Evolutionary conservation across 2,329 filamentous ascomycete species (phyloP).

Genomic region (Amauroascus niger): DNA sequence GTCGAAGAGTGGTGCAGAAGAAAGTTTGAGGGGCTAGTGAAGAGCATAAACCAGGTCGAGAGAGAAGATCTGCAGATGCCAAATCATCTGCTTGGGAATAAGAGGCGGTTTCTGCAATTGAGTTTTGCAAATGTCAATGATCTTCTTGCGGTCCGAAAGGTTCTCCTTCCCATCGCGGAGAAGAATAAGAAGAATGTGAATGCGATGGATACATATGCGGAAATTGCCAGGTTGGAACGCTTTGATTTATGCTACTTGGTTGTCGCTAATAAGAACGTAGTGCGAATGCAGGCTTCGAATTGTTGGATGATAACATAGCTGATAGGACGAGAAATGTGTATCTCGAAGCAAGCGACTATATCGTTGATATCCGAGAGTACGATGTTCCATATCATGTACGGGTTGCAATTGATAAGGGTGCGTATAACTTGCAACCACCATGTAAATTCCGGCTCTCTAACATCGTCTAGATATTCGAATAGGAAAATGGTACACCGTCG

Average conservation of each 20-base stretch:
- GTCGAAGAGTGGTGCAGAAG: constrained; percentile 89
- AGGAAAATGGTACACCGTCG: constrained; percentile 93
- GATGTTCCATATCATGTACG: constrained; percentile 98
- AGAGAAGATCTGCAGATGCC: constrained; percentile 94
- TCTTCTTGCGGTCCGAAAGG: constrained; percentile 70
- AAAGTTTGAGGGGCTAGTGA: constrained; percentile 71
- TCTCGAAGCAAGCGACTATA: constrained; percentile 87
- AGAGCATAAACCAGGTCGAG: constrained; percentile 64
- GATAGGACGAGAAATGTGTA: constrained; percentile 70
- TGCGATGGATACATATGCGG: constrained; percentile 96
- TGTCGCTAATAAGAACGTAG: constrained; percentile 34
- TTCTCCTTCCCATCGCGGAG: constrained; percentile 82
- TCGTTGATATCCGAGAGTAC: constrained; percentile 97
- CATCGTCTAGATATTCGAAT: constrained; percentile 67
- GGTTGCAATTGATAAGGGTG: constrained; percentile 91
- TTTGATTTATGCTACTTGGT: not conserved
- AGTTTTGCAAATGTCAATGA: constrained; percentile 80
- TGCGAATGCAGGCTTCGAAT: constrained; percentile 74
- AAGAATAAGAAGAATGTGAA: constrained; percentile 94
- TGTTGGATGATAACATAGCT: constrained; percentile 85
- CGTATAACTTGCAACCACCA: not conserved
- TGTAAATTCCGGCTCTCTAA: constrained; percentile 21
- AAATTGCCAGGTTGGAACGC: constrained; percentile 66
- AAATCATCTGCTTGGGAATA: constrained; percentile 87
- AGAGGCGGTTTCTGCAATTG: constrained; percentile 77